Conservation (phyloP, 768 basidiomycete genomes). For the Filobasidium floriforme region DNA sequence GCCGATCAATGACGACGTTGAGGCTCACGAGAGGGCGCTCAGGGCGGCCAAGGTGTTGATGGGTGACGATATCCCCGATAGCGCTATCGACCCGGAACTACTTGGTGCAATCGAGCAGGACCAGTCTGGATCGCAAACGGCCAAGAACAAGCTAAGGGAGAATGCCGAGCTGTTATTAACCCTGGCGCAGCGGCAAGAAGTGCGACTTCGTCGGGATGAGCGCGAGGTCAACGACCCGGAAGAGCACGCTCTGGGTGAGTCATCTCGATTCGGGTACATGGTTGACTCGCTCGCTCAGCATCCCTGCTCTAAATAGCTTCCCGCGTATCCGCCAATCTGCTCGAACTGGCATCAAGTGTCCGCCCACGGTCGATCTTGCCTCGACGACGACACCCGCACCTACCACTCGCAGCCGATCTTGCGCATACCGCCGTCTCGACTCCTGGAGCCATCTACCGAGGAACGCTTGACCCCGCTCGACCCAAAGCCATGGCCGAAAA, state of each 20-base stretch:
- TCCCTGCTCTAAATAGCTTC: background rate
- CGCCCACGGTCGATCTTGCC: background rate
- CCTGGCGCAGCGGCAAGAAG: conserved; percentile 37
- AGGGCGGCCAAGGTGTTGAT: conserved; percentile 17
- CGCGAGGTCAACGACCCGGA: conserved; percentile 21
- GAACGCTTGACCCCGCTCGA: conserved; percentile 39
- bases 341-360: background rate
- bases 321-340: background rate
- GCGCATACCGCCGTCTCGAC: background rate
- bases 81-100: conserved; percentile 18
- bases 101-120: conserved; percentile 13
- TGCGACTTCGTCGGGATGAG: conserved; percentile 27
- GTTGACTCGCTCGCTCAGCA: background rate
- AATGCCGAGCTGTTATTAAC: conserved; percentile 33
- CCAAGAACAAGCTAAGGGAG: conserved; percentile 27
- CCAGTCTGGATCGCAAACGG: conserved; percentile 19
- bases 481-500: conserved; percentile 39
- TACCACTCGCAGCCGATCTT: background rate
- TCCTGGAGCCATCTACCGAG: conserved; percentile 21
- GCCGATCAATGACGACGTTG: background rate
- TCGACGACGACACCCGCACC: no score
- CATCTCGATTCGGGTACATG: background rate
- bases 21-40: background rate
- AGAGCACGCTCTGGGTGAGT: conserved; percentile 38
- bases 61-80: conserved; percentile 19